Evolutionary conservation across 768 basidiomycete genomes (phyloP), one percentile per base, ranked within the genome.

Genomic region (Tylopilus subfusipes): DNA sequence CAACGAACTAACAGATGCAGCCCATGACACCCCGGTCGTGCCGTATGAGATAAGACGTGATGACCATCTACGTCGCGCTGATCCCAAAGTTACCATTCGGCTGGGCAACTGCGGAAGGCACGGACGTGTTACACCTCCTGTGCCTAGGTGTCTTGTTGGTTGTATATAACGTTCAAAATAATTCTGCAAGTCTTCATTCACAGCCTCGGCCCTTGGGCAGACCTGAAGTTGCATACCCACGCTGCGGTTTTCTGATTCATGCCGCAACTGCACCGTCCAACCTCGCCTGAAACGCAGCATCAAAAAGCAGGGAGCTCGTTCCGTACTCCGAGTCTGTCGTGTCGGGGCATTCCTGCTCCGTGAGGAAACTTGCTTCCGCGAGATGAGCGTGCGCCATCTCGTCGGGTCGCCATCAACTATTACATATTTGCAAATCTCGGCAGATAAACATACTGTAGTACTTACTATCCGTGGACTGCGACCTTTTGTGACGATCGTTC

Each of bases 391-490:
- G 49, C 43, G 40, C 48, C 53, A 24, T 18, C 34, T 16, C 27
- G 30, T 40, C 25, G 54, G 56, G 52, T 54, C 33, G 27, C 14
- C 22, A 22, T 36, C 27, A 27, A 43, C 19, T 25, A 40, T 49
- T 29, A 33, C 12, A 42, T 25, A 30, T 31, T 52, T n/a, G 36
- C 27, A 50, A 50, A 55, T 55, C 53, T 48, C 43, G 42, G 47
- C 5, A 43, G 45, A 42, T 40, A 39, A 53, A 33, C 40, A 22
- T 4, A 36, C n/a, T n/a, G n/a, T n/a, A 9, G 27, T 48, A 52
- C 62, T 52, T 46, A 25, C 50, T 48, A 40, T 54, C 50, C 42
- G 27, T 44, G 46, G 54, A 42, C 12, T 47, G 21, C 42, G 18
- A n/a, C 44, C n/a, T 3, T 38, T 29, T 3, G 34, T 14, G 21